Percentiles rank a stretch among this genome's conserved stretches.
phyloP scores from a whole-genome alignment of 108 stramenopile species.

The Nitzschia palea region DNA sequence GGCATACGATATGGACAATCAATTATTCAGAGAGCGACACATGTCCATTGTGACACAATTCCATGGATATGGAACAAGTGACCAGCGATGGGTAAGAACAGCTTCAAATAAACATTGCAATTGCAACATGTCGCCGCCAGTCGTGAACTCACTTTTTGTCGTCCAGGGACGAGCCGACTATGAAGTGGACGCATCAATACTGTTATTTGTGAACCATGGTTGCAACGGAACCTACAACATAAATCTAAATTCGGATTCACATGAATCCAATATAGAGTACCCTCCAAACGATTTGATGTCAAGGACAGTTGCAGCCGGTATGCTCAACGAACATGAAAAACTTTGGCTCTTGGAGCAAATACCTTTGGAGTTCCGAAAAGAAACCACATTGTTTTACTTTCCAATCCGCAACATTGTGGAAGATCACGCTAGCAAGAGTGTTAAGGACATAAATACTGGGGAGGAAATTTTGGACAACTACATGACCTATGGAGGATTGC shows the following conservation, averaged over 20 bases:
- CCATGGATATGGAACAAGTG: background rate
- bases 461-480: conserved; percentile 31
- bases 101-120: too few relatives aligned
- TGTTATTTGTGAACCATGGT: conserved; percentile 36
- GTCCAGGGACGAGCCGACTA: background rate
- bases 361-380: background rate
- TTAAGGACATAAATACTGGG: conserved; percentile 2
- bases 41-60: background rate
- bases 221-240: conserved; percentile 41
- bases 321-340: background rate
- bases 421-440: too few relatives aligned
- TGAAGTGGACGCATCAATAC: conserved; percentile 4
- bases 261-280: background rate
- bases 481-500: conserved; percentile 12
- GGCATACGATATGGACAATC: too few relatives aligned
- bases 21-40: background rate
- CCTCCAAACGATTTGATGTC: too few relatives aligned
- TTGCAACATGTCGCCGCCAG: background rate
- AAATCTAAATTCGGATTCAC: background rate
- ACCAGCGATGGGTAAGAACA: background rate
- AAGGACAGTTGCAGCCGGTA: too few relatives aligned
- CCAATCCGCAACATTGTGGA: background rate
- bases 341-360: background rate
- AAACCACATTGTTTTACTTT: background rate
- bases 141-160: background rate